Percentiles rank a stretch among this genome's conserved stretches.
Conservation (phyloP, 306 rosid genomes). For the Medicago lupulina region DNA sequence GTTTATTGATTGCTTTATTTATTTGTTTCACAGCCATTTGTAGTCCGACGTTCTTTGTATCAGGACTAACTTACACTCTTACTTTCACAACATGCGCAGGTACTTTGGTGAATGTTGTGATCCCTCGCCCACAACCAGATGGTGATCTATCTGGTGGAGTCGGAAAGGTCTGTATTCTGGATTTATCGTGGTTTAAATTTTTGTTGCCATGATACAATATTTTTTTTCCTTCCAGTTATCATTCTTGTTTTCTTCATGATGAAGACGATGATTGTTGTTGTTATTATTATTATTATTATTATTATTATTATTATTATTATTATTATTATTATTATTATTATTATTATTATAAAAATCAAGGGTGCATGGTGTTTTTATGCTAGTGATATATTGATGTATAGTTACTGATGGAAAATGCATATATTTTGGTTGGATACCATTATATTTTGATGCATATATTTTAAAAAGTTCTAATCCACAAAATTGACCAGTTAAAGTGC, state of each 20-base stretch:
- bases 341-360: background rate
- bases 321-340: background rate
- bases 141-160: constrained; percentile 70
- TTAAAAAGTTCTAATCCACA: background rate
- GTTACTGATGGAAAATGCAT: constrained; percentile 7
- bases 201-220: background rate
- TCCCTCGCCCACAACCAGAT: constrained; percentile 83
- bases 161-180: constrained; percentile 70
- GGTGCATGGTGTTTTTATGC: constrained; percentile 1
- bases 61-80: constrained; percentile 76
- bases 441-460: background rate
- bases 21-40: constrained; percentile 83
- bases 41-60: constrained; percentile 81
- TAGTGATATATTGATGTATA: background rate
- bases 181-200: background rate
- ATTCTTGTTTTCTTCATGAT: constrained; percentile 10
- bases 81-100: constrained; percentile 62
- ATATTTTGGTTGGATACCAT: background rate
- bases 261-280: background rate
- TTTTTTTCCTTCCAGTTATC: background rate
- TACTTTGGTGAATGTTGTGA: constrained; percentile 70
- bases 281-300: background rate
- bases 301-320: background rate
- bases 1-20: constrained; percentile 50
- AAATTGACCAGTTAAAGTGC: background rate